Percentiles rank a stretch among this genome's conserved stretches.
phyloP scores from a whole-genome alignment of 306 rosid genomes.

The Aeschynomene evenia region DNA sequence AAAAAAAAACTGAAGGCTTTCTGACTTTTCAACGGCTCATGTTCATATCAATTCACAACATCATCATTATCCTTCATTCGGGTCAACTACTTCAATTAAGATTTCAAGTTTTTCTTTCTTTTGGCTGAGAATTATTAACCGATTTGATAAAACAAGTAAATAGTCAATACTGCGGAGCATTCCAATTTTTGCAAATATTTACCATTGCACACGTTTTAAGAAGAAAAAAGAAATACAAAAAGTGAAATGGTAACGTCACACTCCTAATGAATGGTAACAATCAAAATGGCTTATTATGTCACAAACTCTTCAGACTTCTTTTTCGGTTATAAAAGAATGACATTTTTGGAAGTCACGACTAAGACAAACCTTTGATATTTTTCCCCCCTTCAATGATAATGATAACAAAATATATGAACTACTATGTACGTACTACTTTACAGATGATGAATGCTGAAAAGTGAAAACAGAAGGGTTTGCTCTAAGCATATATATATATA shows the following conservation, averaged over 20 bases:
- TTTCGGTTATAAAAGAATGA: conserved; percentile 24
- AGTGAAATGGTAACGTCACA: not conserved
- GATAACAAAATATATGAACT: conserved; percentile 3
- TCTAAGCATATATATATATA: conserved; percentile 1
- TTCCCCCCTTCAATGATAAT: no score
- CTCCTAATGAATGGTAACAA: conserved; percentile 22
- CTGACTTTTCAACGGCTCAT: not conserved
- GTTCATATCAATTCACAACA: not conserved
- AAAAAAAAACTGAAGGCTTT: not conserved
- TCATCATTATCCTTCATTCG: not conserved
- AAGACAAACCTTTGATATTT: conserved; percentile 22
- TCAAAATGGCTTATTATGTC: not conserved
- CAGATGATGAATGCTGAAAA: conserved; percentile 36
- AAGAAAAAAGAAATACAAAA: not conserved
- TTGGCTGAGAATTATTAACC: not conserved
- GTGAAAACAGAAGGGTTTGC: conserved; percentile 21
- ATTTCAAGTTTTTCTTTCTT: not conserved
- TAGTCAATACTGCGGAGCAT: conserved; percentile 35
- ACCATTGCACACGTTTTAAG: conserved; percentile 11
- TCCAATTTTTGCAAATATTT: not conserved
- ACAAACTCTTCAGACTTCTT: conserved; percentile 7
- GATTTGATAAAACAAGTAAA: not conserved
- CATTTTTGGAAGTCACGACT: conserved; percentile 25
- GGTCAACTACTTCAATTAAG: not conserved
- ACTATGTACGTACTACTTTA: conserved; percentile 30